A percentile compares a stretch with the other conserved stretches of the same genome.
These are phyloP conservation scores for Panicum virgatum DNA, from an alignment of 202 grass and related monocot genomes.

Conservation along the genomic window DNA sequence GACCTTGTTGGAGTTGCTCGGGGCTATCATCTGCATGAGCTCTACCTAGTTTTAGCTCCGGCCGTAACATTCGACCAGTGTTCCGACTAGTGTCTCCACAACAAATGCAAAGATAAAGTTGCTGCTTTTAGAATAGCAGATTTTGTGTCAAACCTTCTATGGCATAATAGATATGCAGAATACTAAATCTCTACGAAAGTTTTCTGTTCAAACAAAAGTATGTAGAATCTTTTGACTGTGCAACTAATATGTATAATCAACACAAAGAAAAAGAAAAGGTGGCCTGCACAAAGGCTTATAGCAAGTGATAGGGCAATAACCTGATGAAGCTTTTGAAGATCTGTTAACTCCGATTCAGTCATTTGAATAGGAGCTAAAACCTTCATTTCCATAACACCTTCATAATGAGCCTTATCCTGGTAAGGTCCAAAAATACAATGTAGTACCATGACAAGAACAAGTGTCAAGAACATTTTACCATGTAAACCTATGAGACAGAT, in stretches of 20 bases:
- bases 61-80: no score
- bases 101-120: not conserved
- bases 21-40: no score
- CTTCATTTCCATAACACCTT: slow-evolving; percentile 71
- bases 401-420: slow-evolving; percentile 78
- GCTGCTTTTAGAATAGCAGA: not conserved
- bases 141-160: not conserved
- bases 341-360: slow-evolving; percentile 56
- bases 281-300: not conserved
- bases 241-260: not conserved
- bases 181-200: not conserved
- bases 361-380: slow-evolving; percentile 72
- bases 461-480: slow-evolving; percentile 4
- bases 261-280: not conserved
- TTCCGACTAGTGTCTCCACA: no score
- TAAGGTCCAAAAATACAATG: slow-evolving; percentile 24
- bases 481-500: not conserved
- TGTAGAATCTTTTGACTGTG: not conserved
- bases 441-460: not conserved
- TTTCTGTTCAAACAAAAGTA: not conserved
- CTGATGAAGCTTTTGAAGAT: slow-evolving; percentile 68
- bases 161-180: not conserved
- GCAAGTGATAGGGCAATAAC: slow-evolving; percentile 40
- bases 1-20: no score
- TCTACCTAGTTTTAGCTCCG: no score